These are phyloP conservation scores for Kodamaea leandrae DNA, from an alignment of 805 yeast species.

Conservation along the genomic window DNA sequence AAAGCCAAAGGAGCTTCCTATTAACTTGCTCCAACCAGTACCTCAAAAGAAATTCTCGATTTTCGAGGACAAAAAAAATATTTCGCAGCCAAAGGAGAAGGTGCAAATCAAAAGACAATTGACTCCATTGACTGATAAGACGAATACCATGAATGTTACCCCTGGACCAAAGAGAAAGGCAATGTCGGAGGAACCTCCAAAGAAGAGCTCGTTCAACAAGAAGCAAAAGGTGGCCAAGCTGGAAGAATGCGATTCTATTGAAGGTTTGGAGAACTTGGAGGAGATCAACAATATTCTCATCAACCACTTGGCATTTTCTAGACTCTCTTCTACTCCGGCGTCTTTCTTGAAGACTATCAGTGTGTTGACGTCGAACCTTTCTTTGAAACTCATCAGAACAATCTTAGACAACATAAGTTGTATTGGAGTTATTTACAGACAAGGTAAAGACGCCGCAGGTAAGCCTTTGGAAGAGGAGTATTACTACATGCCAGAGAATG, in stretches of 20 bases:
- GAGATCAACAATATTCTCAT: slow-evolving; percentile 64
- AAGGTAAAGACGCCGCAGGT: slow-evolving; percentile 96
- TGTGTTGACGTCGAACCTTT: slow-evolving; percentile 47
- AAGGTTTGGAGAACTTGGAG: slow-evolving; percentile 38
- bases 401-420: slow-evolving; percentile 50
- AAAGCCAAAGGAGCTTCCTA: neutral
- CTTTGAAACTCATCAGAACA: slow-evolving; percentile 42
- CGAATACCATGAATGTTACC: slow-evolving; percentile 16
- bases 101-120: slow-evolving; percentile 13
- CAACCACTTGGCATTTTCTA: slow-evolving; percentile 87
- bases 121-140: slow-evolving; percentile 28
- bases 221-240: slow-evolving; percentile 24
- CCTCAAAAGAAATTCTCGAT: slow-evolving; percentile 11
- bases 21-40: neutral
- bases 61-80: slow-evolving; percentile 13
- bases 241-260: slow-evolving; percentile 1
- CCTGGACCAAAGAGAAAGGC: slow-evolving; percentile 22
- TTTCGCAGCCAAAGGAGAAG: slow-evolving; percentile 16
- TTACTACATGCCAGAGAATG: slow-evolving; percentile 84
- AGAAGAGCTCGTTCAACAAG: slow-evolving; percentile 11
- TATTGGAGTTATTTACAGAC: slow-evolving; percentile 84
- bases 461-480: slow-evolving; percentile 91
- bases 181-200: slow-evolving; percentile 34
- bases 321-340: slow-evolving; percentile 86
- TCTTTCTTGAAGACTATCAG: slow-evolving; percentile 63